A percentile compares a stretch with the other conserved stretches of the same genome.
These are phyloP conservation scores for Heliamphora ciliata DNA, from an alignment of 179 eudicot genomes.

Conservation along the genomic window DNA sequence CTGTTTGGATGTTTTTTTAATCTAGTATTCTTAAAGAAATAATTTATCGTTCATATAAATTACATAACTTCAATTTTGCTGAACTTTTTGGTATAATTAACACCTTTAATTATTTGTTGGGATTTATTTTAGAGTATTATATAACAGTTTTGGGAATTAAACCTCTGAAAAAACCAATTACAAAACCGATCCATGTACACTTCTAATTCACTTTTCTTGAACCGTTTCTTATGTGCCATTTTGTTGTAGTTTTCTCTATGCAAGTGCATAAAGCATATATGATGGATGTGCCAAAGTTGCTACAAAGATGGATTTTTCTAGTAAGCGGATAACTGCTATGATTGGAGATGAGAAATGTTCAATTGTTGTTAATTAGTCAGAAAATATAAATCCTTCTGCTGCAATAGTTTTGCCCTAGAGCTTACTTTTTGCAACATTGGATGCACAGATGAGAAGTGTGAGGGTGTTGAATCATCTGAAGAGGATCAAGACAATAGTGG, in stretches of 20 bases:
- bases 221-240: not conserved
- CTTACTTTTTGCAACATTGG: constrained; percentile 3
- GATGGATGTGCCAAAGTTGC: not conserved
- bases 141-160: too few relatives aligned
- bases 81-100: too few relatives aligned
- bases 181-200: too few relatives aligned
- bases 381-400: constrained; percentile 13
- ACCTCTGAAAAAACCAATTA: not conserved
- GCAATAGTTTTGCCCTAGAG: not conserved
- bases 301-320: not conserved
- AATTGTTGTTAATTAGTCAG: not conserved
- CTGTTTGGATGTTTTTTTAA: too few relatives aligned
- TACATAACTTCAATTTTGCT: too few relatives aligned
- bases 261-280: not conserved
- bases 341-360: not conserved
- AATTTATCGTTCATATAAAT: too few relatives aligned
- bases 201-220: not conserved
- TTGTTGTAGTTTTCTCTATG: not conserved
- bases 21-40: too few relatives aligned
- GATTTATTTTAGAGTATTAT: too few relatives aligned
- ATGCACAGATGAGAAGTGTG: constrained; percentile 55
- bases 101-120: too few relatives aligned
- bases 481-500: constrained; percentile 79
- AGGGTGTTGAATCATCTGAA: constrained; percentile 71
- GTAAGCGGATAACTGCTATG: not conserved